phyloP scores from a whole-genome alignment of 2,329 filamentous ascomycete species.

The Aspergillus sp. region DNA sequence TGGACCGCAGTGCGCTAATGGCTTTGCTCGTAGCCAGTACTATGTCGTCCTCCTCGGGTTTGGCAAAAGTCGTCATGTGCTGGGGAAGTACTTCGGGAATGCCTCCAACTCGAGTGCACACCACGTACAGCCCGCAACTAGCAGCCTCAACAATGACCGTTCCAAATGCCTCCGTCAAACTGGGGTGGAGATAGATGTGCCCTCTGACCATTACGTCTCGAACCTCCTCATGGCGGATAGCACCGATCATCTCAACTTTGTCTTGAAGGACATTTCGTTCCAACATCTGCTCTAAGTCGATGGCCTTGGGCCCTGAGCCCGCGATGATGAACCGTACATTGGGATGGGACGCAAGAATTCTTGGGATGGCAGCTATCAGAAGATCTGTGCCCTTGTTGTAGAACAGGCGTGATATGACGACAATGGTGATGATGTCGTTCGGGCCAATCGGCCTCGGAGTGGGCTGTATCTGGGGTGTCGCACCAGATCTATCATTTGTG shows the following conservation, averaged over 20 bases:
- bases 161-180: conserved; percentile 93
- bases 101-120: conserved; percentile 93
- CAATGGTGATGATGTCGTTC: conserved; percentile 88
- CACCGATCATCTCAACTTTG: conserved; percentile 87
- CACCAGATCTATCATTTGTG: conserved; percentile 32
- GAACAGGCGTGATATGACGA: conserved; percentile 95
- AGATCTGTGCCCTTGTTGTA: conserved; percentile 99
- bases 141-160: conserved; percentile 98
- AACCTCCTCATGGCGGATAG: conserved; percentile 93
- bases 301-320: conserved; percentile 93
- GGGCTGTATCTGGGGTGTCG: conserved; percentile 46
- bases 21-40: conserved; percentile 87
- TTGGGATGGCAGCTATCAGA: conserved; percentile 91
- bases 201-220: conserved; percentile 96
- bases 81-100: conserved; percentile 94
- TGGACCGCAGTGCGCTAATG: conserved; percentile 82
- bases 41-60: conserved; percentile 93
- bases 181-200: conserved; percentile 95
- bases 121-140: conserved; percentile 92
- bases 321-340: conserved; percentile 97
- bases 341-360: conserved; percentile 84
- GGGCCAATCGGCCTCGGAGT: conserved; percentile 74
- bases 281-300: conserved; percentile 97
- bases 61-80: conserved; percentile 97
- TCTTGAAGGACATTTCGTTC: conserved; percentile 94